Percentiles rank a stretch among this genome's conserved stretches.
phyloP scores from a whole-genome alignment of 2,329 filamentous ascomycete species.

The Exophiala spinifera region DNA sequence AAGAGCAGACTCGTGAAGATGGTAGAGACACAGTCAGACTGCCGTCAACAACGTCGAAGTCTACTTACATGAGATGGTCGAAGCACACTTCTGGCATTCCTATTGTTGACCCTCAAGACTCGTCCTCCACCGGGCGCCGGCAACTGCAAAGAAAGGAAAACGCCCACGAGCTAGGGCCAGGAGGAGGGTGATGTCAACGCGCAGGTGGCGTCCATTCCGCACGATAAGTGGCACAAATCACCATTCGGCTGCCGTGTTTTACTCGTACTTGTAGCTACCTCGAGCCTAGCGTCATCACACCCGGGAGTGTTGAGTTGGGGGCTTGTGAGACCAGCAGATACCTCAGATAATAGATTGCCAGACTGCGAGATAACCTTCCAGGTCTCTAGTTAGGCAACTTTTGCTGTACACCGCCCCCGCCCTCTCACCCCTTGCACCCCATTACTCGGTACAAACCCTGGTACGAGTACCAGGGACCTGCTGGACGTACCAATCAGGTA shows the following conservation, averaged over 20 bases:
- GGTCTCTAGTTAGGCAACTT: too few species aligned
- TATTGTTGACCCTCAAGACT: background rate
- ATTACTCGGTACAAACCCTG: too few species aligned
- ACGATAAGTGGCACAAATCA: too few species aligned
- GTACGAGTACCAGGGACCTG: background rate
- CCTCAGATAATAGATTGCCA: too few species aligned
- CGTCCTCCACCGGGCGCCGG: background rate
- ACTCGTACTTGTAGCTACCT: background rate
- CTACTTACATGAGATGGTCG: background rate
- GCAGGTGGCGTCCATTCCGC: constrained; percentile 17
- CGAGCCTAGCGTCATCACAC: constrained; percentile 1
- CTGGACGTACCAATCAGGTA: background rate
- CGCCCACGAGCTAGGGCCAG: background rate
- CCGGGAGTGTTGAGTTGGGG: background rate
- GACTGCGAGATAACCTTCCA: too few species aligned
- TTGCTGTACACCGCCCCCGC: too few species aligned
- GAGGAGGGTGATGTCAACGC: constrained; percentile 20
- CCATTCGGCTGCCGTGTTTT: too few species aligned
- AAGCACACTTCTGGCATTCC: background rate
- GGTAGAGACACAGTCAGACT: background rate
- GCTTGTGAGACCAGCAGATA: background rate
- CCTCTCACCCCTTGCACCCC: background rate
- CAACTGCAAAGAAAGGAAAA: background rate
- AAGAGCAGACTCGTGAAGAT: background rate
- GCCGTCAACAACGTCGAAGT: background rate